A percentile compares a stretch with the other conserved stretches of the same genome.
These are phyloP conservation scores for Drosera capensis DNA, from an alignment of 148 eudicot species.

Conservation along the genomic window DNA sequence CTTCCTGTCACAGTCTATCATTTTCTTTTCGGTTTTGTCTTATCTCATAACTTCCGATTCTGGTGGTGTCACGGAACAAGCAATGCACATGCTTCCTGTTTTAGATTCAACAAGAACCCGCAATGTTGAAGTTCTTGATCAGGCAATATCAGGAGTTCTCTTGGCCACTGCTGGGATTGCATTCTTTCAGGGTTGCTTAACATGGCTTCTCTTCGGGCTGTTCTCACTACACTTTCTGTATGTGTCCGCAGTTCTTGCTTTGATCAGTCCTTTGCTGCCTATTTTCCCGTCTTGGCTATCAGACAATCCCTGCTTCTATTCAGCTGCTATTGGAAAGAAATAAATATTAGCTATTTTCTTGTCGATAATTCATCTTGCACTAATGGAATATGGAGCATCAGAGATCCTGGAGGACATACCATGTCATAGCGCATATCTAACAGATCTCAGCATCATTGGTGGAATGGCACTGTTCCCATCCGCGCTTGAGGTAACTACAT, in stretches of 20 bases:
- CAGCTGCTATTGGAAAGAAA: conserved; percentile 65
- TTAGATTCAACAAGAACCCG: conserved; percentile 45
- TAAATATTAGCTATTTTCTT: conserved; percentile 44
- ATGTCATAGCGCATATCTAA: conserved; percentile 70
- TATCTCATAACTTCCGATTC: conserved; percentile 85
- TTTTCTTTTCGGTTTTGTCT: conserved; percentile 89
- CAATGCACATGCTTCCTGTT: conserved; percentile 65
- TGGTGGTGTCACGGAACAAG: conserved; percentile 89
- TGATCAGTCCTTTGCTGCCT: conserved; percentile 67
- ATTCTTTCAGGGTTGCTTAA: conserved; percentile 80
- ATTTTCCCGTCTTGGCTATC: conserved; percentile 64
- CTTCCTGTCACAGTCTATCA: conserved; percentile 70
- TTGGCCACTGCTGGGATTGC: conserved; percentile 78
- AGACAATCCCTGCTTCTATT: conserved; percentile 59
- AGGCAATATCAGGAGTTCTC: conserved; percentile 68
- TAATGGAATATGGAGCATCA: conserved; percentile 61
- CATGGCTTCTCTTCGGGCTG: conserved; percentile 85
- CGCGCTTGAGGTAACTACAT: conserved; percentile 43
- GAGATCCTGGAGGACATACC: conserved; percentile 78
- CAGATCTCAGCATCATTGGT: conserved; percentile 89
- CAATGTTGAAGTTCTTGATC: conserved; percentile 82
- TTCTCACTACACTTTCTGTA: conserved; percentile 76
- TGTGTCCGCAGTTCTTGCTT: conserved; percentile 74
- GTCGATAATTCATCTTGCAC: conserved; percentile 46
- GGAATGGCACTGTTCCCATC: conserved; percentile 89